phyloP scores from a whole-genome alignment of 1,139 yeast genomes.

The Candida glucosophila region DNA sequence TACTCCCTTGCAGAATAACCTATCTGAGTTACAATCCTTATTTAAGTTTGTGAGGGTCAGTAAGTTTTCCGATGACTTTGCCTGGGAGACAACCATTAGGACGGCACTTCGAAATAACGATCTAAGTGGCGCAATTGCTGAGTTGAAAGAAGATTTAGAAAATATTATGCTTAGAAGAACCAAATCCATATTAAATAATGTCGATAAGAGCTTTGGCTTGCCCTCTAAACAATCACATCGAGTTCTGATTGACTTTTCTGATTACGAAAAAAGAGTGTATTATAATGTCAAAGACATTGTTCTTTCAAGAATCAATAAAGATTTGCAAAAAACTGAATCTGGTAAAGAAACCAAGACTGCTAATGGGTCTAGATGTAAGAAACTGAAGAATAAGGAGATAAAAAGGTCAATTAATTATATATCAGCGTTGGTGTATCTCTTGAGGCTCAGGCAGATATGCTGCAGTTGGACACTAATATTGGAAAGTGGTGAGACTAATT shows the following conservation, averaged over 20 bases:
- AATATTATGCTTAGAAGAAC: slow-evolving; percentile 13
- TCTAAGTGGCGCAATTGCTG: slow-evolving; percentile 4
- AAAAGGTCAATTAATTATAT: no score
- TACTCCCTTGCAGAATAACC: slow-evolving; percentile 78
- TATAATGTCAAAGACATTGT: slow-evolving; percentile 13
- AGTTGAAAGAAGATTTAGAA: slow-evolving; percentile 9
- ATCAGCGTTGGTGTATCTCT: slow-evolving; percentile 18
- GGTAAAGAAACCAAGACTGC: no score
- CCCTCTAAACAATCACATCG: slow-evolving; percentile 29
- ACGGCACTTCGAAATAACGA: slow-evolving; percentile 8
- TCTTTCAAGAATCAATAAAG: slow-evolving; percentile 1
- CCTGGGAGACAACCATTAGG: slow-evolving; percentile 2
- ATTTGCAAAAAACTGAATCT: slow-evolving; percentile 5
- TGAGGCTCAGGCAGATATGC: slow-evolving; percentile 37
- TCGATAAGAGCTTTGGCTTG: slow-evolving; percentile 13
- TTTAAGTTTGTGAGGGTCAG: slow-evolving; percentile 5
- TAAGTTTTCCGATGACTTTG: slow-evolving; percentile 2
- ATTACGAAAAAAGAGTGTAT: slow-evolving; percentile 24
- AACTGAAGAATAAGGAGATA: no score
- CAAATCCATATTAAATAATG: slow-evolving; percentile 8
- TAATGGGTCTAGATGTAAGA: no score
- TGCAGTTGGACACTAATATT: slow-evolving; percentile 31
- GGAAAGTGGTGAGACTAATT: slow-evolving; percentile 8
- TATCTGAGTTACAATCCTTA: slow-evolving; percentile 70
- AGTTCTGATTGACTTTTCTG: slow-evolving; percentile 16